phyloP scores from a whole-genome alignment of 306 rosid species.

The Citrullus colocynthis region DNA sequence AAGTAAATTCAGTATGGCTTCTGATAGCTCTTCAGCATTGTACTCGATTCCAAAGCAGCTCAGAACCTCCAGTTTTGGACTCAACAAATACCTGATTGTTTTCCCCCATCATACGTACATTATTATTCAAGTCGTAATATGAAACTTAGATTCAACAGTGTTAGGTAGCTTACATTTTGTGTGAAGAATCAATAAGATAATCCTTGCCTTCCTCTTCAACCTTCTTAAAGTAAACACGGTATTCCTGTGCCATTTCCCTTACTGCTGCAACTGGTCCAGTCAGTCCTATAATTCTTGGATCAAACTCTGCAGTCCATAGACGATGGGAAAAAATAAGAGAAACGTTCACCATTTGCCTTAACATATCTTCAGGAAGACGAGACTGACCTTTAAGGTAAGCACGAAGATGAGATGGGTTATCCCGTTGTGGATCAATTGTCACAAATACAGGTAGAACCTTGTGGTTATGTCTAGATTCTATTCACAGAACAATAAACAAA shows the following conservation, averaged over 20 bases:
- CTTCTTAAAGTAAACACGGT: slow-evolving; percentile 61
- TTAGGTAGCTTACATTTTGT: slow-evolving; percentile 51
- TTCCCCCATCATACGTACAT: neutral
- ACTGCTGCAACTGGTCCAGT: slow-evolving; percentile 65
- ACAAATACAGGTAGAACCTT: slow-evolving; percentile 75
- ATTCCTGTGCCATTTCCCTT: slow-evolving; percentile 89
- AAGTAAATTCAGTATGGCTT: slow-evolving; percentile 44
- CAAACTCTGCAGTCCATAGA: slow-evolving; percentile 49
- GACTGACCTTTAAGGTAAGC: slow-evolving; percentile 73
- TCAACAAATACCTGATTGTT: slow-evolving; percentile 68
- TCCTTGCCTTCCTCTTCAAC: slow-evolving; percentile 79
- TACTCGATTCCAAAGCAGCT: slow-evolving; percentile 83
- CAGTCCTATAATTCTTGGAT: slow-evolving; percentile 59
- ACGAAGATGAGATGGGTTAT: slow-evolving; percentile 57
- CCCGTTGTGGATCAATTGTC: slow-evolving; percentile 87
- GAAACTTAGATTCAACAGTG: neutral
- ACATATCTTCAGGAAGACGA: slow-evolving; percentile 1
- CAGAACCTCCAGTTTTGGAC: slow-evolving; percentile 69
- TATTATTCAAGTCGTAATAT: neutral
- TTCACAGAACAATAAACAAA: slow-evolving; percentile 11
- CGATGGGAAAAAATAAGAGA: neutral
- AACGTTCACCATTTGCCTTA: neutral
- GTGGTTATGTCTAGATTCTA: slow-evolving; percentile 37
- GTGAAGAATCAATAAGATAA: slow-evolving; percentile 83
- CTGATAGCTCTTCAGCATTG: slow-evolving; percentile 51